phyloP scores from a whole-genome alignment of 2,329 filamentous ascomycete species.

The Pseudogymnoascus sp. region DNA sequence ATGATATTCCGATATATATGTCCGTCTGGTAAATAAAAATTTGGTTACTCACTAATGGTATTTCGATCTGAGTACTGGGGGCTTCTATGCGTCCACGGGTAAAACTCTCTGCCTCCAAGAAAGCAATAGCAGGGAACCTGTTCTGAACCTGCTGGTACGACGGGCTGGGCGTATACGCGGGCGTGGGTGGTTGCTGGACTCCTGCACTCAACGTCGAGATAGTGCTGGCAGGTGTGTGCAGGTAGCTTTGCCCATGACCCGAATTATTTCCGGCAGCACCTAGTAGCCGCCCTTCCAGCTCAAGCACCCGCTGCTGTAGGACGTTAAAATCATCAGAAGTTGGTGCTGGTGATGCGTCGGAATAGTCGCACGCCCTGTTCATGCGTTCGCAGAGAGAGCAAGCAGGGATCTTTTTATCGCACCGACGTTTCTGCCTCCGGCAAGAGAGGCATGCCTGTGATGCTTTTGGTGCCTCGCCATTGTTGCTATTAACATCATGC shows the following conservation, averaged over 20 bases:
- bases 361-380: slow-evolving; percentile 37
- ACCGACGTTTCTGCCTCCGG: slow-evolving; percentile 44
- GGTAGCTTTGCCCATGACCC: neutral
- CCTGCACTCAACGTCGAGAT: neutral
- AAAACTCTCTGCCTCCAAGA: slow-evolving; percentile 38
- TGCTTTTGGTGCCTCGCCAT: slow-evolving; percentile 24
- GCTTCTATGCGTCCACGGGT: slow-evolving; percentile 32
- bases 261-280: neutral
- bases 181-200: slow-evolving; percentile 10
- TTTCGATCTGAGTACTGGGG: slow-evolving; percentile 32
- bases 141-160: slow-evolving; percentile 23
- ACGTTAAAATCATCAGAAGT: slow-evolving; percentile 35
- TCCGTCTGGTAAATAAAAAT: neutral
- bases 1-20: neutral
- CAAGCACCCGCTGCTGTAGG: slow-evolving; percentile 32
- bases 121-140: slow-evolving; percentile 37
- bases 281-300: slow-evolving; percentile 33
- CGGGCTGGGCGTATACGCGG: slow-evolving; percentile 19
- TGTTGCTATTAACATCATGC: neutral
- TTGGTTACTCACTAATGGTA: slow-evolving; percentile 31
- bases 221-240: neutral
- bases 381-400: slow-evolving; percentile 42
- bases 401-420: slow-evolving; percentile 42
- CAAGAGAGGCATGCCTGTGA: slow-evolving; percentile 38
- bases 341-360: slow-evolving; percentile 30